phyloP scores from a whole-genome alignment of 2,329 filamentous ascomycete species.

The Didymella exigua region DNA sequence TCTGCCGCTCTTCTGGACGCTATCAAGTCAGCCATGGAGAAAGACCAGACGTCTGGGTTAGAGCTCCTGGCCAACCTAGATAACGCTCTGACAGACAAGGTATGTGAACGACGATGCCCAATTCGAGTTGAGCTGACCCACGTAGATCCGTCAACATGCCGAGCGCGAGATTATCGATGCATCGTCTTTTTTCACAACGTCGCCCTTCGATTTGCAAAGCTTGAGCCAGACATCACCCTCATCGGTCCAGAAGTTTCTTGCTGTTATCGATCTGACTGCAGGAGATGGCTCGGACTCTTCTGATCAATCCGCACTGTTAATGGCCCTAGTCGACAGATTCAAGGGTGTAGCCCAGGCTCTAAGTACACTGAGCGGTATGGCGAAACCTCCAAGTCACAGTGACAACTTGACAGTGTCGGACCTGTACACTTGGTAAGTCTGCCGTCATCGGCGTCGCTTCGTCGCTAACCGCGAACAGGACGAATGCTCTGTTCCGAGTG shows the following conservation, averaged over 20 bases:
- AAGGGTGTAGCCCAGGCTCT: slow-evolving; percentile 38
- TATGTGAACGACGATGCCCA: slow-evolving; percentile 8
- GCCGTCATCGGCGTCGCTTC: background rate
- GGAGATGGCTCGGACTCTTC: slow-evolving; percentile 19
- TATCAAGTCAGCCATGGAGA: slow-evolving; percentile 49
- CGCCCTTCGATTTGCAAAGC: slow-evolving; percentile 2
- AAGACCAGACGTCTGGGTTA: slow-evolving; percentile 51
- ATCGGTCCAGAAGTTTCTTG: slow-evolving; percentile 41
- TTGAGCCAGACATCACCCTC: slow-evolving; percentile 8
- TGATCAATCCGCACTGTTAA: slow-evolving; percentile 30
- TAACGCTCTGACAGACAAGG: slow-evolving; percentile 44
- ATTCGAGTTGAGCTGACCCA: background rate
- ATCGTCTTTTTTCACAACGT: slow-evolving; percentile 34
- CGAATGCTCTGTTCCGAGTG: slow-evolving; percentile 50
- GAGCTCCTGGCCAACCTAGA: slow-evolving; percentile 51
- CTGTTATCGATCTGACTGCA: slow-evolving; percentile 42
- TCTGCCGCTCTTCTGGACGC: slow-evolving; percentile 44
- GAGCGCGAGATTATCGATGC: slow-evolving; percentile 45
- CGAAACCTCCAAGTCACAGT: background rate
- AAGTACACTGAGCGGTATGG: slow-evolving; percentile 9
- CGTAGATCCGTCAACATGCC: slow-evolving; percentile 45
- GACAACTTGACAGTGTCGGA: slow-evolving; percentile 13
- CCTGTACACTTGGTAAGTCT: slow-evolving; percentile 34
- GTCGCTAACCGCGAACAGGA: slow-evolving; percentile 29
- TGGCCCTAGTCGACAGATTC: slow-evolving; percentile 40